Conservation (phyloP, 2,329 filamentous ascomycete genomes). For the Leptographium procerum region DNA sequence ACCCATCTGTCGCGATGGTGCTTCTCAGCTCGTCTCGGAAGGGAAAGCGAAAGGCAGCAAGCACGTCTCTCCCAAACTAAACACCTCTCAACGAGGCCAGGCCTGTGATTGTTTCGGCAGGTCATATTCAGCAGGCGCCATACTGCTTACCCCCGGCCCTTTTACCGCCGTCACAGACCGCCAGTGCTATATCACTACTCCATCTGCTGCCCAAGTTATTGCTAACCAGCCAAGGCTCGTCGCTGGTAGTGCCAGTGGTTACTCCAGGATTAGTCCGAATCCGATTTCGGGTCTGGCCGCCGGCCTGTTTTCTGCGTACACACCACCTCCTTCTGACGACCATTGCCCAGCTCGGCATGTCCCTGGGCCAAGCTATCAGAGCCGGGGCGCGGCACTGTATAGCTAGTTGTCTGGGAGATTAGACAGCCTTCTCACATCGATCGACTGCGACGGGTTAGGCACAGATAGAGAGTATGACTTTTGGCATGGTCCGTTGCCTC, state of each 20-base stretch:
- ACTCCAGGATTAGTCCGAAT: constrained; percentile 25
- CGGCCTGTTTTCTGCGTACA: constrained; percentile 25
- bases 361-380: constrained; percentile 30
- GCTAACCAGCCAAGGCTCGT: neutral
- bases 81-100: neutral
- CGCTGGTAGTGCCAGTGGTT: neutral
- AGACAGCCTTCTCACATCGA: constrained; percentile 57
- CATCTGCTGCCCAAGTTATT: constrained; percentile 12
- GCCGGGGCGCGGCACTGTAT: constrained; percentile 36
- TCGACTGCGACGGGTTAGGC: constrained; percentile 53
- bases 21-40: constrained; percentile 4
- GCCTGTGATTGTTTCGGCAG: neutral
- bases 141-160: constrained; percentile 12
- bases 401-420: constrained; percentile 53
- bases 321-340: constrained; percentile 29
- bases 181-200: constrained; percentile 31
- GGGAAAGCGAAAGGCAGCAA: neutral
- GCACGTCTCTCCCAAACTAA: neutral
- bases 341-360: constrained; percentile 30
- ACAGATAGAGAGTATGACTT: neutral
- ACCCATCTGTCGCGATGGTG: neutral
- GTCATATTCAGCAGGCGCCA: neutral
- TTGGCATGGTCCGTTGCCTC: neutral
- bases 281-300: constrained; percentile 32
- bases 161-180: constrained; percentile 38